Base-by-base conservation (phyloP, 2,329 filamentous ascomycete genomes). In the Pleoardoris graminearum region DNA sequence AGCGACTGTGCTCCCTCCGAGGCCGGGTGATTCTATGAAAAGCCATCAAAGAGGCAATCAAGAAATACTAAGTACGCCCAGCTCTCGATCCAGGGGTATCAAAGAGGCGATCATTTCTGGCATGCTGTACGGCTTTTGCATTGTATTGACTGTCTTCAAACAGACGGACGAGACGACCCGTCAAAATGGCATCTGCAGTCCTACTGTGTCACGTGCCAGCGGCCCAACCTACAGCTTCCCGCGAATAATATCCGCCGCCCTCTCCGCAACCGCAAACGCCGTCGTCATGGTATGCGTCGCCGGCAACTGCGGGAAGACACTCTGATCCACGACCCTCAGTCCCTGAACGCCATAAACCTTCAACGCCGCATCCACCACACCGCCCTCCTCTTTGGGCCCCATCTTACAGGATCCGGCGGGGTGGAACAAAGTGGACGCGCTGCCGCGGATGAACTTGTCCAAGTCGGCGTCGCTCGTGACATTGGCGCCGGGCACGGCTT, bases 401-500 rank as follows among this genome's bases (percentile, higher is more conserved):
- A 71, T 64, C 43, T 63, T 61, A 23, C 58, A 59, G 3, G 50
- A 64, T 7, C 68, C 67, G 7, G 59, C 58, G 8, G 67, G 65
- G 41, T 71, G 68, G 36, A 39, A 66, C n/a, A 65, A 11, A 14
- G 62, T 63, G 10, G 52, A 42, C 23, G 50, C 58, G 42, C 42
- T 38, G 19, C 44, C 49, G 45, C 43, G 59, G 22, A 68, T 51
- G 27, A 41, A 61, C 10, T 53, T 27, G 19, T 64, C 57, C 10
- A 68, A 33, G 17, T 61, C 58, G 8, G 50, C 54, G 43, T 62
- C 56, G 4, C 48, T 49, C 7, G 59, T 61, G 14, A 67, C 57
- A 35, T 61, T 63, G 22, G 49, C 43, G 16, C 62, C 64, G 7
- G 65, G 66, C 2, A 52, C 50, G 12, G 50, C 52, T 38, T 69